A percentile compares a stretch with the other conserved stretches of the same genome.
These are phyloP conservation scores for Suillus clintonianus DNA, from an alignment of 768 basidiomycete species.

Conservation along the genomic window DNA sequence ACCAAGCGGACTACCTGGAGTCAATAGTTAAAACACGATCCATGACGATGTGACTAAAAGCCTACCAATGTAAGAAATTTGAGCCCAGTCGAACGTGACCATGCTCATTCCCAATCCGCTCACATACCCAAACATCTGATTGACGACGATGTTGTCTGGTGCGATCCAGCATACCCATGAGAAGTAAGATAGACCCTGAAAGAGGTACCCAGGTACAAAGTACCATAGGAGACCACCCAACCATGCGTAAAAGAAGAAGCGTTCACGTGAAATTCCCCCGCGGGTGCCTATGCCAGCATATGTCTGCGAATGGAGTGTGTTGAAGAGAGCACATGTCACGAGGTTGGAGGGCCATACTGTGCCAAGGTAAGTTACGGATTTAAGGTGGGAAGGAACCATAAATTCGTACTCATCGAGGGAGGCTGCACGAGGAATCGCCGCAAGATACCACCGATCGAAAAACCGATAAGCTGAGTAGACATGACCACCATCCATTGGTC, in stretches of 20 bases:
- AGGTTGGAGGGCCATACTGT: slow-evolving; percentile 77
- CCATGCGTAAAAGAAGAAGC: slow-evolving; percentile 51
- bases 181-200: slow-evolving; percentile 64
- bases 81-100: slow-evolving; percentile 82
- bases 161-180: slow-evolving; percentile 68
- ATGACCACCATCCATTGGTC: slow-evolving; percentile 65
- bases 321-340: slow-evolving; percentile 70
- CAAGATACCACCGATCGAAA: slow-evolving; percentile 59
- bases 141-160: slow-evolving; percentile 67
- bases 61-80: slow-evolving; percentile 44
- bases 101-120: slow-evolving; percentile 65
- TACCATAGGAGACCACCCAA: slow-evolving; percentile 42
- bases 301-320: slow-evolving; percentile 65
- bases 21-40: background rate
- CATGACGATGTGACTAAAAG: background rate
- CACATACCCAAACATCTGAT: slow-evolving; percentile 71
- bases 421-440: slow-evolving; percentile 62
- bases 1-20: slow-evolving; percentile 53
- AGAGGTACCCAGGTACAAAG: slow-evolving; percentile 74
- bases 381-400: background rate
- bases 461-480: slow-evolving; percentile 73
- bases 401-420: slow-evolving; percentile 54
- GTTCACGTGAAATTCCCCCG: slow-evolving; percentile 52
- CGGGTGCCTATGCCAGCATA: slow-evolving; percentile 44
- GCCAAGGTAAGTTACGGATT: slow-evolving; percentile 1